A percentile compares a stretch with the other conserved stretches of the same genome.
These are phyloP conservation scores for Lentinula raphanica DNA, from an alignment of 768 basidiomycete genomes.

Conservation along the genomic window DNA sequence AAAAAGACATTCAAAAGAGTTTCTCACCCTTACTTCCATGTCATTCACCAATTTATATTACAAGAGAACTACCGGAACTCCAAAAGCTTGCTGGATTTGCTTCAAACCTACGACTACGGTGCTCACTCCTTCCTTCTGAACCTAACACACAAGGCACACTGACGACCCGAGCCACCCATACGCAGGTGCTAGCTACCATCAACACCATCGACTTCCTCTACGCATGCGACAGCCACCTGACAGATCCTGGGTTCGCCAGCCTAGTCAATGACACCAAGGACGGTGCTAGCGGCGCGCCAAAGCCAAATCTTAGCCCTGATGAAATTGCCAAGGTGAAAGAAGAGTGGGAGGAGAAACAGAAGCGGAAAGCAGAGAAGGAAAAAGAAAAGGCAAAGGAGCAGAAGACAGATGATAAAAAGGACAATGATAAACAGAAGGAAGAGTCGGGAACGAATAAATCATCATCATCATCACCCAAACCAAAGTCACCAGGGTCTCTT, in stretches of 20 bases:
- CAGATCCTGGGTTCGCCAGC: slow-evolving; percentile 71
- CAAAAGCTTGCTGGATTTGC: slow-evolving; percentile 76
- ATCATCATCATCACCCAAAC: slow-evolving; percentile 24
- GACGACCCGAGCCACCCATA: background rate
- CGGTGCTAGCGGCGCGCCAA: slow-evolving; percentile 26
- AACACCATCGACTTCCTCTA: slow-evolving; percentile 85
- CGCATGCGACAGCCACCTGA: slow-evolving; percentile 74
- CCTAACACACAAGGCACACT: background rate
- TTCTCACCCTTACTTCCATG: slow-evolving; percentile 31
- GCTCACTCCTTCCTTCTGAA: background rate
- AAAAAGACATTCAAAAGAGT: background rate
- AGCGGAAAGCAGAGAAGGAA: slow-evolving; percentile 49
- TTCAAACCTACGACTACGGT: slow-evolving; percentile 77
- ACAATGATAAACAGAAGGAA: slow-evolving; percentile 17
- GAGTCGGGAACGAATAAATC: slow-evolving; percentile 21
- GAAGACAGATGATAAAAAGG: background rate
- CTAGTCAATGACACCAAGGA: slow-evolving; percentile 35
- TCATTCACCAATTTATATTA: slow-evolving; percentile 84
- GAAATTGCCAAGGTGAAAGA: slow-evolving; percentile 74
- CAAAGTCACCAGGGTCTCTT: slow-evolving; percentile 12
- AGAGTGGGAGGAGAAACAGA: slow-evolving; percentile 77
- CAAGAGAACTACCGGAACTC: slow-evolving; percentile 79
- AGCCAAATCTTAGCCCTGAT: slow-evolving; percentile 49
- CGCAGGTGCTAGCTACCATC: slow-evolving; percentile 58
- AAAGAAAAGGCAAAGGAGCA: slow-evolving; percentile 35